Base-by-base conservation (phyloP, 1,284 basidiomycete genomes). In the Thelephora terrestris region DNA sequence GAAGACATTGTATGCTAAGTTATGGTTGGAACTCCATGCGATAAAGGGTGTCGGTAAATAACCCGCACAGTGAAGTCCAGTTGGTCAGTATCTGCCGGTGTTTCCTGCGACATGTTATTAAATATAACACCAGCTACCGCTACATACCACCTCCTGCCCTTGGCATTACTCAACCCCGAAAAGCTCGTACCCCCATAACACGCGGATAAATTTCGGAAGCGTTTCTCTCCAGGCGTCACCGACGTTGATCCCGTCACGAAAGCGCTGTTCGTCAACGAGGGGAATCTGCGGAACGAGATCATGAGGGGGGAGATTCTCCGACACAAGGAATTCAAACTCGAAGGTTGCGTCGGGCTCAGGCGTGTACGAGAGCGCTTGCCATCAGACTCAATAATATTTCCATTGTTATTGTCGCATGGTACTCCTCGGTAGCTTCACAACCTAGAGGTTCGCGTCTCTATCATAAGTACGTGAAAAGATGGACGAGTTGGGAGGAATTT, bases 41-140 rank as follows among this genome's bases (percentile, higher is more conserved):
- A 74, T 94, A 51, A 98, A 98, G 63, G 91, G 93, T 6, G 79
- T 91, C n/a, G 94, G 92, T 18, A 91, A 90, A 58, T 92, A 95
- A 58, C 96, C 99, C 61, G 93, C 96, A 38, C 99, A 99, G 63
- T 99, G 90, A 66, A 91, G 82, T 49, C 92, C 96, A n/a, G 96
- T 99, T 46, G 91, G 90, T 90, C 55, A 54, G 88, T 72, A 3
- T 17, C 20, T 37, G 7, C 47, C 36, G 14, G 10, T 12, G 32
- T 16, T 46, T 35, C 14, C 37, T 4, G 10, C 10, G 27, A 35
- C 34, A 49, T 27, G 39, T 37, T n/a, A 14, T 12, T 47, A 44
- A 20, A 5, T 25, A 5, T 20, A 9, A 18, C 49, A 3, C 57
- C 25, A 92, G 92, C 93, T 2, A 96, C 92, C 9, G 93, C 95